Conservation (phyloP, 768 basidiomycete species). For the Steccherinum ochraceum region DNA sequence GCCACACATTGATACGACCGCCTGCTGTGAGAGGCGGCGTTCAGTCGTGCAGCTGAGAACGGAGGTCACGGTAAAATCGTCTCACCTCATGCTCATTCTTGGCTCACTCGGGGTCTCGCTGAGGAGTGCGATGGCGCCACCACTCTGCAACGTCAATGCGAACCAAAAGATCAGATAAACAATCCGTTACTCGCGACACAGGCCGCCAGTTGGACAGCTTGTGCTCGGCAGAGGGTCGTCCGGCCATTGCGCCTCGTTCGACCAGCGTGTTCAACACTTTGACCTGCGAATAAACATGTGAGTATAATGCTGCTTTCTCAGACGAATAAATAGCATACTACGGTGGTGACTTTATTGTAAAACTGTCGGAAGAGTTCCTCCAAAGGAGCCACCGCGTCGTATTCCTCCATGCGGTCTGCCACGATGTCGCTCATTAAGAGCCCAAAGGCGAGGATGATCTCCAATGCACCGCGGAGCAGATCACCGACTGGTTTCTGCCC, state of each 20-base stretch:
- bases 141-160: constrained; percentile 51
- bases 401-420: constrained; percentile 50
- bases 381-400: constrained; percentile 52
- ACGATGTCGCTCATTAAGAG: constrained; percentile 57
- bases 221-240: constrained; percentile 18
- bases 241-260: constrained; percentile 38
- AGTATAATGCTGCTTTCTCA: no score
- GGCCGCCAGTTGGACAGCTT: constrained; percentile 29
- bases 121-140: constrained; percentile 45
- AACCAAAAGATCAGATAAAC: constrained; percentile 48
- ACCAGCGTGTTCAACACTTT: constrained; percentile 48
- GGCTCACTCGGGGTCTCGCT: no score
- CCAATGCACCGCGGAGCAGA: constrained; percentile 54
- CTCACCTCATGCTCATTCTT: no score
- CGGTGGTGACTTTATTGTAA: constrained; percentile 42
- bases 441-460: constrained; percentile 61
- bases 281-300: constrained; percentile 30
- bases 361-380: constrained; percentile 51
- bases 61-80: no score
- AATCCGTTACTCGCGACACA: constrained; percentile 42
- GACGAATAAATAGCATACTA: constrained; percentile 40
- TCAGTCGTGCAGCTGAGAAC: no score
- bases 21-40: no score
- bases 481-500: constrained; percentile 53
- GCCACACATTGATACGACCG: no score